Evolutionary conservation across 2,329 filamentous ascomycete genomes (phyloP), one percentile per base, ranked within the genome.

Genomic region (Paraphaeosphaeria minitans): DNA sequence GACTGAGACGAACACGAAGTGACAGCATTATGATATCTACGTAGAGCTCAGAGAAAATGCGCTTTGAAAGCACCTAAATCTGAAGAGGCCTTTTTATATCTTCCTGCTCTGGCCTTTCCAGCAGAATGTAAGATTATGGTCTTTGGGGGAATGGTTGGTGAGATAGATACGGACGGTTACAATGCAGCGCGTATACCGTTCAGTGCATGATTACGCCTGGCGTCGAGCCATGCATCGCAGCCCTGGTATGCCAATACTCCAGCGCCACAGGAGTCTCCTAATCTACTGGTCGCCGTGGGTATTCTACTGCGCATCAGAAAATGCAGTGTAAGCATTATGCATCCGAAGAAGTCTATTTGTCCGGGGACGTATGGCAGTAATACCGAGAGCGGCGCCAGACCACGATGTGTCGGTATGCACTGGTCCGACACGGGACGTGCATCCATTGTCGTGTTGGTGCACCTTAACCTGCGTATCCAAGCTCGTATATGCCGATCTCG

Each of bases 11-110:
- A 8, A 12, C 24, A 19, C 22, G 8, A 9, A 24, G 13, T 35
- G 33, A 56, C 35, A 57, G n/a, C 59, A 66, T 66, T 4, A 6
- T 59, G 31, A 52, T 24, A 22, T 41, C 24, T 27, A 6, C 24
- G 24, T 27, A 27, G 24, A 21, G 7, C 6, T 13, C n/a, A 16
- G 2, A 9, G 2, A 24, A 35, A 5, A 8, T 22, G 10, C 7
- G 19, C 12, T 22, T 22, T 21, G 16, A 21, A 4, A 24, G 27
- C 12, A 7, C 16, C 24, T 19, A 16, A 19, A 27, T n/a, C 19
- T 29, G 33, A 41, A 21, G 33, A 22, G 2, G 14, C 42, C 10
- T 24, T 41, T 41, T 47, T 55, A 21, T 48, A 49, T n/a, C 48
- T 35, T 35, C 21, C n/a, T 8, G 22, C 37, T 14, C 7, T 29